phyloP scores from a whole-genome alignment of 176 grass and related monocot species.

The Juncus effusus region DNA sequence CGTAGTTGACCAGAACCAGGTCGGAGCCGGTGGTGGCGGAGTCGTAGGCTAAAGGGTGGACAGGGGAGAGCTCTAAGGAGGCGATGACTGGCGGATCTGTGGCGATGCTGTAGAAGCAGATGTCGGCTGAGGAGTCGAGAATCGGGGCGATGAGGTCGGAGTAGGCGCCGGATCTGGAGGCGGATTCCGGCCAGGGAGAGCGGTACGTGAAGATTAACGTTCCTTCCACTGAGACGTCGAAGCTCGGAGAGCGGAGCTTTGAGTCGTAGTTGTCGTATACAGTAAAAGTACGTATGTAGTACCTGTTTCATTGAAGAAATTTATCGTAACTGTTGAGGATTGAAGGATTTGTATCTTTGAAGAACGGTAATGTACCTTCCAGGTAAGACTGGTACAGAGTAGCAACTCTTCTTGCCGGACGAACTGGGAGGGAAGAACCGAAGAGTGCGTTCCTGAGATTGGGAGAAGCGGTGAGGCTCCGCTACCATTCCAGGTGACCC shows the following conservation, averaged over 20 bases:
- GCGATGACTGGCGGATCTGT: constrained; percentile 81
- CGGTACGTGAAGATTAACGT: constrained; percentile 87
- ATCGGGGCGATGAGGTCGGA: constrained; percentile 86
- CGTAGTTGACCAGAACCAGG: constrained; percentile 87
- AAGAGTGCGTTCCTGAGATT: constrained; percentile 79
- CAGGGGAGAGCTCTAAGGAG: constrained; percentile 72
- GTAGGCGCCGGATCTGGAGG: constrained; percentile 84
- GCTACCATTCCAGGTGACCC: constrained; percentile 62
- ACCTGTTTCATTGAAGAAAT: constrained; percentile 35
- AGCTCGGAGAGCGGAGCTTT: constrained; percentile 72
- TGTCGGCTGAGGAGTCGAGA: constrained; percentile 39
- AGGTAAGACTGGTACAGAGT: constrained; percentile 59
- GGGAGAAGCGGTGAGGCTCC: constrained; percentile 82
- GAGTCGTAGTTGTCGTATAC: constrained; percentile 99
- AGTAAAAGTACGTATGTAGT: constrained; percentile 92
- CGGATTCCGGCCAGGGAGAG: constrained; percentile 82
- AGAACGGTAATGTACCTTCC: constrained; percentile 28
- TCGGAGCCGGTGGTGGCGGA: constrained; percentile 63
- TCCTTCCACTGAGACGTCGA: constrained; percentile 85
- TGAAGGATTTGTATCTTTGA: too few species aligned
- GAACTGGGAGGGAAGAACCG: constrained; percentile 92
- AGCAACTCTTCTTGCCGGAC: constrained; percentile 82
- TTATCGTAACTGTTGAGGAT: too few species aligned
- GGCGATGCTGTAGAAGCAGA: constrained; percentile 98
- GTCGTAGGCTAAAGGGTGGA: constrained; percentile 77